phyloP scores from a whole-genome alignment of 2,329 filamentous ascomycete genomes.

The Fusarium sp. region DNA sequence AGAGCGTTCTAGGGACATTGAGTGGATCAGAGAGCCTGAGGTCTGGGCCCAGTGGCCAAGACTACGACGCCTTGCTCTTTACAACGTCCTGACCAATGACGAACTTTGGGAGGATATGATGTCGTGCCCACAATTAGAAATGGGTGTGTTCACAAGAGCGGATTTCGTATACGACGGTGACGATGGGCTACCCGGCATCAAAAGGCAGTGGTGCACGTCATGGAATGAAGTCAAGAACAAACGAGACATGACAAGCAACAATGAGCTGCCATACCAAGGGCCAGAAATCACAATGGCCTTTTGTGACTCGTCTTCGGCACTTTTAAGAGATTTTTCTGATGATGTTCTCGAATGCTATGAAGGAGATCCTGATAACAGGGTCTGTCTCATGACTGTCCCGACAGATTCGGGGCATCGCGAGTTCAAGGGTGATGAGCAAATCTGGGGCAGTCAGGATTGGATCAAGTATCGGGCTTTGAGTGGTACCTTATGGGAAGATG shows the following conservation, averaged over 20 bases:
- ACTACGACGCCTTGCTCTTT: constrained; percentile 38
- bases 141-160: constrained; percentile 16
- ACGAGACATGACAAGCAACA: too few relatives aligned
- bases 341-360: not conserved
- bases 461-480: constrained; percentile 11
- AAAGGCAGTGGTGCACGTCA: not conserved
- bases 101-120: constrained; percentile 12
- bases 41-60: constrained; percentile 43
- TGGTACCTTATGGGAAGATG: constrained; percentile 21
- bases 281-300: constrained; percentile 12
- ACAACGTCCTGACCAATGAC: not conserved
- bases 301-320: not conserved
- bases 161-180: not conserved
- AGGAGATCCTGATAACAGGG: constrained; percentile 9
- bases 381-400: not conserved
- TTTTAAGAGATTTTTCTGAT: not conserved
- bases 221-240: not conserved
- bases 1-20: too few relatives aligned
- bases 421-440: not conserved
- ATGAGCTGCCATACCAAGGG: not conserved
- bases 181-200: not conserved
- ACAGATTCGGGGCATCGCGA: not conserved
- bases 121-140: constrained; percentile 1
- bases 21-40: constrained; percentile 2
- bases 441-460: constrained; percentile 12